Evolutionary conservation across 1,284 basidiomycete species (phyloP).

Genomic region (Moniliella sp.): DNA sequence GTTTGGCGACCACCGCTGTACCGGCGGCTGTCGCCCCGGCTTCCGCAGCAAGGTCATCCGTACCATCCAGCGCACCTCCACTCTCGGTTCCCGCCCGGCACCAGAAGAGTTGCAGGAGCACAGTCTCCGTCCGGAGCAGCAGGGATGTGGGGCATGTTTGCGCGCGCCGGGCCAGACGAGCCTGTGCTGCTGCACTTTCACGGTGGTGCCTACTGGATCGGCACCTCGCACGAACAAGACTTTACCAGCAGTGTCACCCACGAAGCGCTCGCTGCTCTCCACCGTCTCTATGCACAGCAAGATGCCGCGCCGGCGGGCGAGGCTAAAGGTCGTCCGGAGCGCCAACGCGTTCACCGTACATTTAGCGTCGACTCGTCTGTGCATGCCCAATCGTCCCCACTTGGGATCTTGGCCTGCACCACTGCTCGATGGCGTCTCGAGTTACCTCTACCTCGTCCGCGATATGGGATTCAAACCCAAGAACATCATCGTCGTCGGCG

Average conservation of each 20-base stretch:
- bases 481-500: constrained; percentile 47
- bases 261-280: not conserved
- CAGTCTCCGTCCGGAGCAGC: constrained; percentile 16
- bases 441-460: constrained; percentile 21
- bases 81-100: too few relatives aligned
- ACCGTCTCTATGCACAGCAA: too few relatives aligned
- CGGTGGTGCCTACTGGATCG: constrained; percentile 4
- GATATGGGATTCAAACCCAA: constrained; percentile 22
- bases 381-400: constrained; percentile 11
- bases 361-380: constrained; percentile 12
- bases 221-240: constrained; percentile 4
- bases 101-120: not conserved
- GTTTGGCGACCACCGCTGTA: constrained; percentile 7
- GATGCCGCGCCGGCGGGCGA: not conserved
- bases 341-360: constrained; percentile 7
- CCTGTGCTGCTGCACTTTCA: constrained; percentile 7
- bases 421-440: constrained; percentile 19
- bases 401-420: constrained; percentile 23
- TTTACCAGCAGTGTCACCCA: constrained; percentile 12
- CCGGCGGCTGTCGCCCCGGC: not conserved
- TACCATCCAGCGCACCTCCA: too few relatives aligned
- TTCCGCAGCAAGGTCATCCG: too few relatives aligned
- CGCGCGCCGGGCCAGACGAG: not conserved
- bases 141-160: too few relatives aligned
- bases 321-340: not conserved